Percentiles rank a stretch among this genome's conserved stretches.
Conservation (phyloP, 1,284 basidiomycete species). For the Moesziomyces sp. region DNA sequence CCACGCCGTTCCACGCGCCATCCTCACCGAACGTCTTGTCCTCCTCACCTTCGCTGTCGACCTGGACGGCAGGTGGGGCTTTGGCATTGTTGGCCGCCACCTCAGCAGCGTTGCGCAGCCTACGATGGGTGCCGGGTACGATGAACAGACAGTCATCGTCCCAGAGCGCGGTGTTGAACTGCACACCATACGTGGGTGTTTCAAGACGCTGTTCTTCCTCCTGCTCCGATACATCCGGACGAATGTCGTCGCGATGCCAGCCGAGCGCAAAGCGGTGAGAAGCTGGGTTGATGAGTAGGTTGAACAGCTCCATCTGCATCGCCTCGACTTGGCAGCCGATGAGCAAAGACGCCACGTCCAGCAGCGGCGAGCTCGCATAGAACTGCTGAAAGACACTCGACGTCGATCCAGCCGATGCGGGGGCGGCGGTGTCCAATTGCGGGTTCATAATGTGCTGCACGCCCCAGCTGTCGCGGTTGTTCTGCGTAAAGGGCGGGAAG, state of each 20-base stretch:
- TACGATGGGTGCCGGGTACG: slow-evolving; percentile 77
- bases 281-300: slow-evolving; percentile 79
- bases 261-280: slow-evolving; percentile 78
- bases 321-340: slow-evolving; percentile 21
- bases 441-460: slow-evolving; percentile 72
- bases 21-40: slow-evolving; percentile 64
- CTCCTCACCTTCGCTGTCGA: slow-evolving; percentile 9
- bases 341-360: slow-evolving; percentile 49
- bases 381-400: slow-evolving; percentile 35
- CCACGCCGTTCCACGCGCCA: slow-evolving; percentile 73
- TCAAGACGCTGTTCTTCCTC: slow-evolving; percentile 76
- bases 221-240: slow-evolving; percentile 74
- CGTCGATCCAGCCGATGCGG: not conserved
- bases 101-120: slow-evolving; percentile 75
- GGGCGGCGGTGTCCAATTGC: slow-evolving; percentile 71
- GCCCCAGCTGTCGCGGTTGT: slow-evolving; percentile 76
- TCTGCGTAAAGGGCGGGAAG: slow-evolving; percentile 79
- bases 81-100: slow-evolving; percentile 43
- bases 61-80: slow-evolving; percentile 29
- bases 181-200: slow-evolving; percentile 78
- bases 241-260: slow-evolving; percentile 85
- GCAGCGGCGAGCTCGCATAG: slow-evolving; percentile 39
- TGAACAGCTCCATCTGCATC: slow-evolving; percentile 76
- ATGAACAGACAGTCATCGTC: slow-evolving; percentile 79
- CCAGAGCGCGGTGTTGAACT: slow-evolving; percentile 86